phyloP scores from a whole-genome alignment of 495 filamentous ascomycete genomes.

The Neurospora hispaniola region DNA sequence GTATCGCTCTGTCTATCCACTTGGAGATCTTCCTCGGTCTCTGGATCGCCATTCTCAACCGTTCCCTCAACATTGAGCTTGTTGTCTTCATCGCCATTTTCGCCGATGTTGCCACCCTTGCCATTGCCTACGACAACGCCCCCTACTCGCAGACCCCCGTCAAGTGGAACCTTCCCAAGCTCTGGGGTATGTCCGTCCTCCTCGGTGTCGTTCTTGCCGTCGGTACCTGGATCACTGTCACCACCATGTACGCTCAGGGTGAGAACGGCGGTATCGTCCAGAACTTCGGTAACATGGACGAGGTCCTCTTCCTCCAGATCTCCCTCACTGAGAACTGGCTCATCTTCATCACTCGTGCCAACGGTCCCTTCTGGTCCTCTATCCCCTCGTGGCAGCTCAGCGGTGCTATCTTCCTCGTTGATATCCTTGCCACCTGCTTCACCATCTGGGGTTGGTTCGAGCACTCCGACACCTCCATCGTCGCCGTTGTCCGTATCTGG shows the following conservation, averaged over 20 bases:
- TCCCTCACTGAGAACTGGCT: constrained; percentile 91
- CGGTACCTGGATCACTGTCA: constrained; percentile 76
- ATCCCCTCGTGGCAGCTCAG: constrained; percentile 73
- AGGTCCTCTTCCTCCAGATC: constrained; percentile 82
- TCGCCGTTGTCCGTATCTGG: constrained; percentile 79
- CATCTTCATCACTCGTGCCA: constrained; percentile 90
- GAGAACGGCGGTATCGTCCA: constrained; percentile 71
- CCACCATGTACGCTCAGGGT: constrained; percentile 60
- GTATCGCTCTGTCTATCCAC: constrained; percentile 86
- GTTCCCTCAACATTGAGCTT: constrained; percentile 71
- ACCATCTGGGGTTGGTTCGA: constrained; percentile 71
- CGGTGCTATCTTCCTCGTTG: constrained; percentile 67
- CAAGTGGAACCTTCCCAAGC: constrained; percentile 88
- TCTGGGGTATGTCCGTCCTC: constrained; percentile 84
- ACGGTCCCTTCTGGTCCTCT: constrained; percentile 76
- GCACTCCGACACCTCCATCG: constrained; percentile 53
- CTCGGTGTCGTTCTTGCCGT: constrained; percentile 70
- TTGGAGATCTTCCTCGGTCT: constrained; percentile 82
- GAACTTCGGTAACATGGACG: constrained; percentile 72
- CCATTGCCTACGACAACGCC: constrained; percentile 90
- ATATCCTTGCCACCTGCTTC: constrained; percentile 75
- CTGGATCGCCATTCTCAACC: constrained; percentile 81
- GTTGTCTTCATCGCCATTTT: constrained; percentile 93
- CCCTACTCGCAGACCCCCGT: constrained; percentile 78
- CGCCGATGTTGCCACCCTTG: constrained; percentile 84